phyloP scores from a whole-genome alignment of 164 flowering plant genomes.

The Tinospora cordifolia region DNA sequence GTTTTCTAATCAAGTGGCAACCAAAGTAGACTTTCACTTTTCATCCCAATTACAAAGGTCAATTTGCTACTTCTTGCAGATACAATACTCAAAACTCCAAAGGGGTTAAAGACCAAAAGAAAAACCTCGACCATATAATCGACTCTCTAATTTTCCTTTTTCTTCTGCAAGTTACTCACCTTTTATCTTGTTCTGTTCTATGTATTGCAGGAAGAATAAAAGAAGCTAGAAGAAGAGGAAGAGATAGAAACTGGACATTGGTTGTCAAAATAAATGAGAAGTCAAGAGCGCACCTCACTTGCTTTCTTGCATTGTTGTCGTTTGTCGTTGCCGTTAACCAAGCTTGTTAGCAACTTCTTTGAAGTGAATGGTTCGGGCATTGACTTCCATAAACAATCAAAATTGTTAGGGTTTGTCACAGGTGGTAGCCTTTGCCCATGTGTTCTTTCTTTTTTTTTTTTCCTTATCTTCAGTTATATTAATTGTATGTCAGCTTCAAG shows the following conservation, averaged over 20 bases:
- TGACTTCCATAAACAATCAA: neutral
- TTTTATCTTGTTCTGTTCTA: neutral
- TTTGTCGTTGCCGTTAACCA: neutral
- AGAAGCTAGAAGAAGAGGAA: conserved; percentile 1
- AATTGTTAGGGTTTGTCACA: neutral
- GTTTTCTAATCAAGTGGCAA: no score
- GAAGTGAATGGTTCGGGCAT: conserved; percentile 8
- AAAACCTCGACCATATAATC: no score
- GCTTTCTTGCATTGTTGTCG: conserved; percentile 22
- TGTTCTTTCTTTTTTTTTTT: no score
- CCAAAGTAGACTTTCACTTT: no score
- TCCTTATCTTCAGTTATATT: no score
- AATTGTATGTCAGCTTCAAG: no score
- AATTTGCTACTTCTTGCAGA: no score
- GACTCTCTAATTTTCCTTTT: neutral
- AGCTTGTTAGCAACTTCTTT: neutral
- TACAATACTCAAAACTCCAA: no score
- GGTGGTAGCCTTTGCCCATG: no score
- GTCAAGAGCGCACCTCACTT: conserved; percentile 95
- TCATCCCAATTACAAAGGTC: no score
- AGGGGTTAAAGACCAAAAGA: no score
- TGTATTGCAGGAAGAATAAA: neutral
- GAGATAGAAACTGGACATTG: neutral
- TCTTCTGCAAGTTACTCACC: neutral
- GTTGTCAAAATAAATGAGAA: conserved; percentile 20